phyloP scores from a whole-genome alignment of 345 rosid species.

The Lumnitzera racemosa region DNA sequence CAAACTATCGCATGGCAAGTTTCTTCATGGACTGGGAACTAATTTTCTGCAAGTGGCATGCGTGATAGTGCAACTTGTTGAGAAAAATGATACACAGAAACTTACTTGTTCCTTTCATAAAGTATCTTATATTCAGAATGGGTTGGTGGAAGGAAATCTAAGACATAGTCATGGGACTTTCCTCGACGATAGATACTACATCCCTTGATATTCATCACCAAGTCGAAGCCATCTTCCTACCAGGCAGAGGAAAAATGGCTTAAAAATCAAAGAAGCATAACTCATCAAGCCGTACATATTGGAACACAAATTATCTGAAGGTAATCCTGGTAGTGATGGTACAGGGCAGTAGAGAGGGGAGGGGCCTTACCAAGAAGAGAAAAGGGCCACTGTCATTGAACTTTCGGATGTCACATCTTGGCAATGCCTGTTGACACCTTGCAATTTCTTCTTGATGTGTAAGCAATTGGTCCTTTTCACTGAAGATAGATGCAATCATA shows the following conservation, averaged over 20 bases:
- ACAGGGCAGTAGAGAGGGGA: slow-evolving; percentile 8
- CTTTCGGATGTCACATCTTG: slow-evolving; percentile 45
- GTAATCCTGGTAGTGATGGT: too few species aligned
- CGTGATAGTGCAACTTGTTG: neutral
- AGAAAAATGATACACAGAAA: neutral
- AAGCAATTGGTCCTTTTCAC: slow-evolving; percentile 73
- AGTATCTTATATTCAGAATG: slow-evolving; percentile 31
- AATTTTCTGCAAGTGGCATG: too few species aligned
- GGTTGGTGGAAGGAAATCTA: slow-evolving; percentile 50
- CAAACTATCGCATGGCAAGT: neutral
- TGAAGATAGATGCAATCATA: slow-evolving; percentile 12
- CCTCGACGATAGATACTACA: slow-evolving; percentile 49
- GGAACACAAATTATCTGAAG: too few species aligned
- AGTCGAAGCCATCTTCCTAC: slow-evolving; percentile 56
- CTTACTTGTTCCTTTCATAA: slow-evolving; percentile 33
- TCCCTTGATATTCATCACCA: slow-evolving; percentile 33
- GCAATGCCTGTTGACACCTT: slow-evolving; percentile 38
- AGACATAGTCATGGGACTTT: slow-evolving; percentile 23
- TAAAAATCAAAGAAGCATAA: neutral
- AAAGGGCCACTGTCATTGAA: slow-evolving; percentile 60
- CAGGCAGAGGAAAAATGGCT: neutral
- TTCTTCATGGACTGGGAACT: neutral
- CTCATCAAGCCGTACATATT: neutral
- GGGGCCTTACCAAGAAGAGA: slow-evolving; percentile 59
- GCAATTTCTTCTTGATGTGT: slow-evolving; percentile 64